Evolutionary conservation across 768 basidiomycete genomes (phyloP), one percentile per base, ranked within the genome.

Genomic region (Calocybe cyanea): DNA sequence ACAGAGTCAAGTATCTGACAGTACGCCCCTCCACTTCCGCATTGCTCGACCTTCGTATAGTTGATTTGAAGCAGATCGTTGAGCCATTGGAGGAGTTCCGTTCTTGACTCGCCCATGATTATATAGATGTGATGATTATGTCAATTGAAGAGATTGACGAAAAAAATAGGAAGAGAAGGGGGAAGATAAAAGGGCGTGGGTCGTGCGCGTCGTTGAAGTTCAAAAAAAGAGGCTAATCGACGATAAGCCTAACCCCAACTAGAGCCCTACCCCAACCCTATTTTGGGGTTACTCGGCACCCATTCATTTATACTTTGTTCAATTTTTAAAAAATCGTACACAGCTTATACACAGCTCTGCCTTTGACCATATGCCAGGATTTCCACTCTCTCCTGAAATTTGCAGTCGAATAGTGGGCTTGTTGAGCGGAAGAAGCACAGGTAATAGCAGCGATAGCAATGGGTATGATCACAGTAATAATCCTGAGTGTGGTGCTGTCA

Each of bases 1-100:
- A 98, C 82, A 36, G 91, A 92, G 73, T 98, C 96, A 51, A 98
- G 68, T 61, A 98, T 75, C 67, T 98, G 96, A 61, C 92, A 93
- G 66, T 97, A 97, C 23, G 90, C 92, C 2, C 81, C 92, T 39
- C 95, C 95, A 0, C 83, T 80, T 13, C 92, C 92, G 60, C 88
- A 92, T 64, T 93, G 89, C 67, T 93, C 91, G 52, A 96, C 69
- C 66, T 95, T 98, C 10, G 87, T 90, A 70, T 93, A 92, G 71
- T 85, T 87, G 57, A 91, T 72, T 64, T 90, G 85, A 1, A 97
- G 78, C 18, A 99, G 82, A 34, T 94, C 89, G 67, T 99, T 98
- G 57, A 96, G 71, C 96, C 96, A 99, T 35, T 76, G 76, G 13
- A 99, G 59, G 18, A 99, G 76, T 59, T 99, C 96, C 24, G 87